A percentile compares a stretch with the other conserved stretches of the same genome.
Evolutionary conservation across 345 rosid genomes (phyloP).

Genomic region (Eucalyptus brandiana): DNA sequence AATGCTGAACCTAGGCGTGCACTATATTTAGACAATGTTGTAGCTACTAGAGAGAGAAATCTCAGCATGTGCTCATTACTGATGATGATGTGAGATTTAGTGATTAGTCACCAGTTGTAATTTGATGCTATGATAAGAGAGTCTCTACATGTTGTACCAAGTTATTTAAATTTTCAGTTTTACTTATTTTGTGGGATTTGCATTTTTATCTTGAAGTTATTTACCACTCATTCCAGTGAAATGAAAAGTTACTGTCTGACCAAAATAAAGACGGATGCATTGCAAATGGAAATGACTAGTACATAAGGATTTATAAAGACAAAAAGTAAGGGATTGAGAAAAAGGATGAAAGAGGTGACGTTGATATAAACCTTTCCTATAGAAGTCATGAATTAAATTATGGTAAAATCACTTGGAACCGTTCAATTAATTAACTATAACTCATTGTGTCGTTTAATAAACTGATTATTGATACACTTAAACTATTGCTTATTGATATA

Average conservation of each 20-base stretch:
- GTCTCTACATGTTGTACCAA: not conserved
- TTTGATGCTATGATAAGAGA: no score
- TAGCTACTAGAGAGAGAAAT: no score
- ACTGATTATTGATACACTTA: no score
- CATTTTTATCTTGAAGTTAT: no score
- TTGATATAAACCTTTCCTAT: not conserved
- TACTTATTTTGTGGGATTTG: no score
- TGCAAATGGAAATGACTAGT: not conserved
- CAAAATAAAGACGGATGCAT: not conserved
- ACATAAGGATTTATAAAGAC: not conserved
- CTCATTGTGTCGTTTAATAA: not conserved
- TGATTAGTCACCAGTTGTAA: fast-evolving
- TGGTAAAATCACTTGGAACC: not conserved
- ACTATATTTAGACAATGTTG: no score
- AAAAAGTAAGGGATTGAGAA: not conserved
- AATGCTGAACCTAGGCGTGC: fast-evolving
- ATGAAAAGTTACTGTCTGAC: no score
- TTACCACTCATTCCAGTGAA: not conserved
- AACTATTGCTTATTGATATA: no score
- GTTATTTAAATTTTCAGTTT: no score
- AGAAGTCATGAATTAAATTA: not conserved
- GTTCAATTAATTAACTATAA: not conserved
- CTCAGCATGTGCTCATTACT: no score
- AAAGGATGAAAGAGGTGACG: no score
- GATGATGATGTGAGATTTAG: no score